A percentile compares a stretch with the other conserved stretches of the same genome.
Conservation (phyloP, 2,329 filamentous ascomycete genomes). For the Fusarium nodosum region DNA sequence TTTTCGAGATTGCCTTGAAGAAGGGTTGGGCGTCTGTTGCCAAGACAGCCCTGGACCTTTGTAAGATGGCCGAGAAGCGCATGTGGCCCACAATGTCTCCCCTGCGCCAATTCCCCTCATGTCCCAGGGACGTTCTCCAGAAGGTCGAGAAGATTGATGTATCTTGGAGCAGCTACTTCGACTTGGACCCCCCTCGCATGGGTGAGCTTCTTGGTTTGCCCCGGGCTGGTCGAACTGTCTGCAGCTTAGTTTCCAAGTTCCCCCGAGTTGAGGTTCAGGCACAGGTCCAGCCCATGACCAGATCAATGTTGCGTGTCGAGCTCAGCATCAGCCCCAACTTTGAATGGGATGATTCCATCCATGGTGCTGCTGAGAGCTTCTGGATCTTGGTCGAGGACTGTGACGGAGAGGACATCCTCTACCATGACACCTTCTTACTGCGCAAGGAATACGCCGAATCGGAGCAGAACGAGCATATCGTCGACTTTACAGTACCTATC, state of each 20-base stretch:
- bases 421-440: slow-evolving; percentile 93
- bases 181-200: slow-evolving; percentile 96
- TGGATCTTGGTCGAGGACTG: slow-evolving; percentile 99
- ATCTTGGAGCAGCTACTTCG: slow-evolving; percentile 93
- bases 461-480: slow-evolving; percentile 91
- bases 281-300: slow-evolving; percentile 93
- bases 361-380: slow-evolving; percentile 90
- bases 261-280: slow-evolving; percentile 93
- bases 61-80: slow-evolving; percentile 99
- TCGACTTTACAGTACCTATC: slow-evolving; percentile 97
- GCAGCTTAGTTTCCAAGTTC: slow-evolving; percentile 89
- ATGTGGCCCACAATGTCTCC: slow-evolving; percentile 99
- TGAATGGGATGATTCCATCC: slow-evolving; percentile 91
- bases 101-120: slow-evolving; percentile 87
- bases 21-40: slow-evolving; percentile 96
- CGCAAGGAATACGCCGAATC: slow-evolving; percentile 88
- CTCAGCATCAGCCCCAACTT: slow-evolving; percentile 94
- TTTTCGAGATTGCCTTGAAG: slow-evolving; percentile 97
- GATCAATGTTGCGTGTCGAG: slow-evolving; percentile 91
- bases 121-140: slow-evolving; percentile 85
- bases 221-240: slow-evolving; percentile 87
- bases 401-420: slow-evolving; percentile 95
- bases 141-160: slow-evolving; percentile 97
- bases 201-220: slow-evolving; percentile 92
- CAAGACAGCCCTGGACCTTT: slow-evolving; percentile 91